Base-by-base conservation (phyloP, 805 yeast genomes). In the Dipodascus albidus region DNA sequence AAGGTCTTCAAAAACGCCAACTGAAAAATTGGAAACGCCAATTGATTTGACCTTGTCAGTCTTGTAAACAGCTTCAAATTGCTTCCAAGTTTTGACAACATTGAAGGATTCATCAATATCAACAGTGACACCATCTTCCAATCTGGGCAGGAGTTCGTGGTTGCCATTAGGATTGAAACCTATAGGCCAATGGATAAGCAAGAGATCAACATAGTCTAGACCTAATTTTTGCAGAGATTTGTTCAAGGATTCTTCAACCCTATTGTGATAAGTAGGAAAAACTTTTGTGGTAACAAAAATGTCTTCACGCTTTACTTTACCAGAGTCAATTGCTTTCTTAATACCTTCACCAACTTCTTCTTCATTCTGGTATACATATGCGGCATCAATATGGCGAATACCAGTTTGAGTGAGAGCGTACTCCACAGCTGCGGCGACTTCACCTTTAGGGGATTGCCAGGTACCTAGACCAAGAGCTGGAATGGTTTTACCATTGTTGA, bases 111-210 rank as follows among this genome's bases (percentile, higher is more conserved):
- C 59, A 55, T 73, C 74, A 23, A 66, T 58, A 59, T 73, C 78
- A 52, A 72, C 67, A 3, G 63, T 56, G 6, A 27, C 33, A 35
- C 75, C 75, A 53, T 70, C 74, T 21, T 69, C 67, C 49, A 62
- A 61, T 17, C 59, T 56, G 42, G 81, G 80, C 53, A 72, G 58
- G 3, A 65, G 58, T 3, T 70, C 72, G 47, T 70, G 71, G 38
- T 63, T 69, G 22, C 67, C 70, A 61, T 69, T 73, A 48, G 73
- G 67, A 57, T 65, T 76, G 55, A 77, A 66, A 11, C 83, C 71
- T 47, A 78, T 77, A 3, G 96, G 96, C 95, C 95, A 87, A 69
- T 87, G 96, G 65, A 87, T 76, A 63, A 87, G 74, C 64, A 82
- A 81, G 55, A 87, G 70, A 64, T 87, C 96, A 52, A 87, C 83